A percentile compares a stretch with the other conserved stretches of the same genome.
Conservation (phyloP, 2,329 filamentous ascomycete genomes). For the Geosmithia putterillii region DNA sequence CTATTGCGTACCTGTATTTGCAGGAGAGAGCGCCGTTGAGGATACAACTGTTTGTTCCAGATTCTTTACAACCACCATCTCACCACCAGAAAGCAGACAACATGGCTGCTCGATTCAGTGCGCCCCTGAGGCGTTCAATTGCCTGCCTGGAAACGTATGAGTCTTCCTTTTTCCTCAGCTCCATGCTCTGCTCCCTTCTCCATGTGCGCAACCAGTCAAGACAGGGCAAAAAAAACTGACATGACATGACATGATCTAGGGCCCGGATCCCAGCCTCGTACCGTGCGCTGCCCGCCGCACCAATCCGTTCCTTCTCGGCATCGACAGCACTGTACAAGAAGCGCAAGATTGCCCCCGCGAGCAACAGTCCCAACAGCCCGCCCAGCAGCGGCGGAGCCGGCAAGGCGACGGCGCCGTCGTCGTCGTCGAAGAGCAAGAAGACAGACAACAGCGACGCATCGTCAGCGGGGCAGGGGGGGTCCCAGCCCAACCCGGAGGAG, state of each 20-base stretch:
- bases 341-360: conserved; percentile 19
- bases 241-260: not conserved
- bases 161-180: not conserved
- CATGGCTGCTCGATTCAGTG: conserved; percentile 1
- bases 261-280: not conserved
- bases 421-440: conserved; percentile 4
- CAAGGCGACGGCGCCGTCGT: not conserved
- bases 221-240: not conserved
- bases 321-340: conserved; percentile 21
- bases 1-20: too few relatives aligned
- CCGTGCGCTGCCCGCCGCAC: not conserved
- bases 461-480: conserved; percentile 1
- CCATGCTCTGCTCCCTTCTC: too few relatives aligned
- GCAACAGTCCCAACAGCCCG: conserved; percentile 13
- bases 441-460: not conserved
- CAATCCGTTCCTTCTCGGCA: not conserved
- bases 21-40: too few relatives aligned
- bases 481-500: conserved; percentile 23
- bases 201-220: not conserved
- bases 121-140: not conserved
- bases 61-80: not conserved
- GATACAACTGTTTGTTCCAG: too few relatives aligned
- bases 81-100: not conserved
- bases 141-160: not conserved
- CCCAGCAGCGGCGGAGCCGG: not conserved